Evolutionary conservation across 2,329 filamentous ascomycete species (phyloP), one percentile per base, ranked within the genome.

Genomic region (Aspergillus novoparasiticus): DNA sequence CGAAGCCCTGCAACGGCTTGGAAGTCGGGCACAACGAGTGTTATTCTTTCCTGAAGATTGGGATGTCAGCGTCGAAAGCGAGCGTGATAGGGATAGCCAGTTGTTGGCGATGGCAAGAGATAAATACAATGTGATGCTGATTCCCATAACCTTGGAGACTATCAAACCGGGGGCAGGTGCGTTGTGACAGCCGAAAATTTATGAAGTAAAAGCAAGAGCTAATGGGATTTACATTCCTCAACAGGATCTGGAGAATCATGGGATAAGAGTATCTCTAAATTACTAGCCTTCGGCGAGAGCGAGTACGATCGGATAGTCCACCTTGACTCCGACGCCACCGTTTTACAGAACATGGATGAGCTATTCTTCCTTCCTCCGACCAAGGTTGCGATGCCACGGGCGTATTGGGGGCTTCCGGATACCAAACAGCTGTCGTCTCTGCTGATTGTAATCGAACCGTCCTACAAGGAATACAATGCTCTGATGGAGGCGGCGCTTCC

Each of bases 331-430:
- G 89, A 92, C 70, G 81, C 86, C 26, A 85, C 85, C 1, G 77
- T 92, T 3, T 81, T 90, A 4, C 81, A 88, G 63, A 77, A 82
- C 26, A 85, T 92, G 82, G 90, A 93, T 68, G 89, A 92, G 60
- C 82, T 92, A 0, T 93, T 93, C 76, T 83, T 89, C 32, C 80
- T 90, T 1, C 90, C 90, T 0, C 73, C 79, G 1, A 82, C 84
- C 1, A 80, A 84, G 1, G 83, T 90, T 4, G 89, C 89, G 3
- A 89, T 92, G 84, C 88, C 90, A 1, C 85, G 87, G 36, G 90
- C 90, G 10, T 92, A 92, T 74, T 92, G 90, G 90, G 79, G 87
- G 1, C 80, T 85, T 6, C 85, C 85, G 0, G 78, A 82, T 0
- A 80, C 79, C 10, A 81, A 81, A 65, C 81, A 82, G 2, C 80